Evolutionary conservation across 139 green algal species (phyloP).

Genomic region (Tetradesmus obliquus): DNA sequence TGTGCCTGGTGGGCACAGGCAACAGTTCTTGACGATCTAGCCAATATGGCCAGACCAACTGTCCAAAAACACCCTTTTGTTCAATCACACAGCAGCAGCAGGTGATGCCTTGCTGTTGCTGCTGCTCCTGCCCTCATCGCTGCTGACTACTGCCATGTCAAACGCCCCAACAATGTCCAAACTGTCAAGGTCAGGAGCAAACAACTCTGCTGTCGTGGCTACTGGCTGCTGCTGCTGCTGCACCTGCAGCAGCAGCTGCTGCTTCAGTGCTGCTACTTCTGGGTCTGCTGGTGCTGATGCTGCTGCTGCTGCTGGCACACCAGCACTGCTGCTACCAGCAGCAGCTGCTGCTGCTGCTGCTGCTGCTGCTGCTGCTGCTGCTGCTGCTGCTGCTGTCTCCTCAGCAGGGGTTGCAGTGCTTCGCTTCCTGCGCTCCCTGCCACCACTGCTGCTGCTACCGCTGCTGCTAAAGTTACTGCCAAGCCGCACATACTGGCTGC

Average conservation of each 20-base stretch:
- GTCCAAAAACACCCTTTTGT: too few species aligned
- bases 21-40: not conserved
- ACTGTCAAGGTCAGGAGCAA: not conserved
- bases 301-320: not conserved
- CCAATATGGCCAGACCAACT: not conserved
- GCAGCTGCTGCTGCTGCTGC: not conserved
- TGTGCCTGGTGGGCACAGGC: too few species aligned
- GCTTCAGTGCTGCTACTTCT: slow-evolving; percentile 12
- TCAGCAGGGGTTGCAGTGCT: not conserved
- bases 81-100: not conserved
- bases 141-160: not conserved
- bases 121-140: not conserved
- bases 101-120: not conserved
- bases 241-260: slow-evolving; percentile 18
- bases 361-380: not conserved
- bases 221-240: not conserved
- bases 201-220: not conserved
- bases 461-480: not conserved
- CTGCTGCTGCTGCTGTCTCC: not conserved
- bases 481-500: not conserved
- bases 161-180: not conserved
- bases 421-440: not conserved
- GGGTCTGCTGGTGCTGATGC: not conserved
- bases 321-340: not conserved
- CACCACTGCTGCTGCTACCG: not conserved